Evolutionary conservation across 2,329 filamentous ascomycete species (phyloP).

Genomic region (Talaromyces atroroseus): DNA sequence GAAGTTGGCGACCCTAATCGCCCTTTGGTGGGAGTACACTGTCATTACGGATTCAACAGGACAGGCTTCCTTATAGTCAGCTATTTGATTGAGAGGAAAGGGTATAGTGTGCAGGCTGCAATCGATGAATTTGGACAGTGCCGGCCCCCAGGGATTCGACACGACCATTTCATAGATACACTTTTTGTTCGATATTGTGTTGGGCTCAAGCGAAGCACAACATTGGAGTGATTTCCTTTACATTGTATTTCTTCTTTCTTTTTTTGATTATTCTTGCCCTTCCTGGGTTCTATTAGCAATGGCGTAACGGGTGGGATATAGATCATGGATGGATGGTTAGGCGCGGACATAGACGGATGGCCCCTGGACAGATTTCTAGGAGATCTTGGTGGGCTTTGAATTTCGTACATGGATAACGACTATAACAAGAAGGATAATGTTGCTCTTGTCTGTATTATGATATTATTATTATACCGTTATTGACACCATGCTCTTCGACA

Average conservation of each 20-base stretch:
- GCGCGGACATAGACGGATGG: conserved; percentile 1
- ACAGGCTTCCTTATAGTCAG: conserved; percentile 87
- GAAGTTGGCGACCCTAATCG: conserved; percentile 24
- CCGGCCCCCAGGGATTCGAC: conserved; percentile 77
- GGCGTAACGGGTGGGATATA: conserved; percentile 1
- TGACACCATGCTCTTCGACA: background rate
- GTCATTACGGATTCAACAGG: conserved; percentile 92
- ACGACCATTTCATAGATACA: conserved; percentile 81
- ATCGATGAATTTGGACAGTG: conserved; percentile 69
- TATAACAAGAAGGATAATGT: background rate
- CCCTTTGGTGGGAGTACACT: conserved; percentile 74
- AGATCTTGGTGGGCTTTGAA: background rate
- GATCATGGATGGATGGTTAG: background rate
- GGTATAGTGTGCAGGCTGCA: conserved; percentile 66
- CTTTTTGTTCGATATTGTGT: conserved; percentile 71
- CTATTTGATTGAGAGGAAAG: conserved; percentile 79
- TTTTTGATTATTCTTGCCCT: background rate
- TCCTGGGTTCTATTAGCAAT: background rate
- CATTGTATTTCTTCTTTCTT: background rate
- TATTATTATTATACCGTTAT: background rate
- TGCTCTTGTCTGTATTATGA: background rate
- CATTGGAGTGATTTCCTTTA: conserved; percentile 22
- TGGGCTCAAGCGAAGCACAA: conserved; percentile 43
- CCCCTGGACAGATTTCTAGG: background rate
- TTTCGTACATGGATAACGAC: background rate